Evolutionary conservation across 495 filamentous ascomycete genomes (phyloP).

Genomic region (Lasiosphaeris hirsuta): DNA sequence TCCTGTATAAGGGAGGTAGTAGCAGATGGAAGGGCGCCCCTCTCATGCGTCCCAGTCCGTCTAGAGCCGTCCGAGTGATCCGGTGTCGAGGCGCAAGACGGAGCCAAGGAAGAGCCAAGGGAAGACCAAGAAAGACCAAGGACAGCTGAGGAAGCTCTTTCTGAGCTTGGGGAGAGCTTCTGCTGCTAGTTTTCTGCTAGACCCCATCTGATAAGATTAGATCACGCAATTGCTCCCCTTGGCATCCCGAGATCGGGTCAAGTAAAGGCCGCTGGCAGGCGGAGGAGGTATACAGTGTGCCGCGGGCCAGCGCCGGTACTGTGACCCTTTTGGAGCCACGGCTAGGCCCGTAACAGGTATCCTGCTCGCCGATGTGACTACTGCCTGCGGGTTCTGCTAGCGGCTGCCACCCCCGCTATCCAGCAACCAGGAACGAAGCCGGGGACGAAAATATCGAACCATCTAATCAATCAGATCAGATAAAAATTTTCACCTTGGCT

Average conservation of each 20-base stretch:
- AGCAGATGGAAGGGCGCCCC: too few relatives aligned
- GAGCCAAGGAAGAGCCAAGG: too few relatives aligned
- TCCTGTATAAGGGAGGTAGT: neutral
- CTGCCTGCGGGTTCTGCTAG: neutral
- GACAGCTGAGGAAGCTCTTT: neutral
- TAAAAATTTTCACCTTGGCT: slow-evolving; percentile 8
- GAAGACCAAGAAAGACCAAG: too few relatives aligned
- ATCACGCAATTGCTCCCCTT: neutral
- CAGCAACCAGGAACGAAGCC: too few relatives aligned
- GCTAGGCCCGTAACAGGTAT: neutral
- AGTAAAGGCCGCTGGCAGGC: too few relatives aligned
- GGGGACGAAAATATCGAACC: neutral
- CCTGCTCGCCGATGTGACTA: neutral
- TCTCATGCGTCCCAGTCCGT: too few relatives aligned
- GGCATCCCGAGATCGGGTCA: neutral
- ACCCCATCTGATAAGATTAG: slow-evolving; percentile 18
- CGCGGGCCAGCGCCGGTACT: too few relatives aligned
- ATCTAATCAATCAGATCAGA: slow-evolving; percentile 27
- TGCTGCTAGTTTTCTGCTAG: neutral
- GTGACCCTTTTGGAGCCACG: neutral
- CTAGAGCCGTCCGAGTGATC: too few relatives aligned
- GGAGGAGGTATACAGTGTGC: too few relatives aligned
- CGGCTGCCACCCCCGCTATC: too few relatives aligned
- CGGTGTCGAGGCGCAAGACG: too few relatives aligned
- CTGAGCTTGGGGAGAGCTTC: neutral